Evolutionary conservation across 352 stramenopile genomes (phyloP).

Genomic region (Globisporangium paroecandrum): DNA sequence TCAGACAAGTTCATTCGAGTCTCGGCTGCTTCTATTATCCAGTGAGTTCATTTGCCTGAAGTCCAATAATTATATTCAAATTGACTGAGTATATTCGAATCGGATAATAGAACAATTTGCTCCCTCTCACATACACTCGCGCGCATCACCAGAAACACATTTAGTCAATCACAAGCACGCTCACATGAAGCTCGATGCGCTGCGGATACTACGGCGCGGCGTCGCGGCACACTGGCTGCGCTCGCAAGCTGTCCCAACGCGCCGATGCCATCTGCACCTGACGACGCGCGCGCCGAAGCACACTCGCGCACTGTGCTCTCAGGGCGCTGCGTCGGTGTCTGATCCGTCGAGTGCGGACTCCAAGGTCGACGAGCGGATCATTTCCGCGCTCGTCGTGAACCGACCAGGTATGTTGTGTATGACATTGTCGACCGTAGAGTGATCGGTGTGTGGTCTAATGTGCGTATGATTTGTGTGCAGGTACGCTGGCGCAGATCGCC

Average conservation of each 20-base stretch:
- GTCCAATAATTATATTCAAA: too few species aligned
- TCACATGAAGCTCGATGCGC: neutral
- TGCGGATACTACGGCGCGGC: conserved; percentile 3
- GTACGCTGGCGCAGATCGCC: conserved; percentile 63
- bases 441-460: neutral
- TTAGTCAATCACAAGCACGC: neutral
- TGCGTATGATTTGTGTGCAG: conserved; percentile 8
- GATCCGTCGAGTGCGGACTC: neutral
- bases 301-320: neutral
- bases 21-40: too few species aligned
- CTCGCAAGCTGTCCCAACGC: neutral
- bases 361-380: conserved; percentile 52
- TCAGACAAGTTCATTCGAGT: too few species aligned
- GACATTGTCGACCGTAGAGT: neutral
- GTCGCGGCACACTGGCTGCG: neutral
- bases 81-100: too few species aligned
- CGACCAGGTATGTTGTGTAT: conserved; percentile 31
- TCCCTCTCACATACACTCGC: too few species aligned
- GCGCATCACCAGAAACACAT: too few species aligned
- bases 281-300: neutral
- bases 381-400: conserved; percentile 74
- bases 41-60: too few species aligned
- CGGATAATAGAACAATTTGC: too few species aligned
- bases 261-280: neutral
- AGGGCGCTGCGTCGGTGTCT: neutral